These are phyloP conservation scores for Fusarium xyrophilum DNA, from an alignment of 2,329 filamentous ascomycete species.

Conservation along the genomic window DNA sequence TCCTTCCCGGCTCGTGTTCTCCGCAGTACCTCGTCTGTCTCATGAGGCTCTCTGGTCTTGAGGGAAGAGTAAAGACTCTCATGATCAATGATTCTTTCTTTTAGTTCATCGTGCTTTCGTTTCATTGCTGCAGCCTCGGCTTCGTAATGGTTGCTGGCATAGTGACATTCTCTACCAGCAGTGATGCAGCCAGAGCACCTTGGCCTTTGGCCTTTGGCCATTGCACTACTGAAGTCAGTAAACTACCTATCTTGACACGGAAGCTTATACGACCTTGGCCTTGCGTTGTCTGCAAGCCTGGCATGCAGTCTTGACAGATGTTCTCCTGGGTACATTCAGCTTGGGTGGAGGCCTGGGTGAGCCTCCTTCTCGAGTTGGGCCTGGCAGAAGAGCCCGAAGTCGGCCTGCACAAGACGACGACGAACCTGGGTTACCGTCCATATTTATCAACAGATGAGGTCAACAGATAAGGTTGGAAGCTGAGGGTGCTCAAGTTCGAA, in stretches of 20 bases:
- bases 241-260: neutral
- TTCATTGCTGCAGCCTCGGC: constrained; percentile 11
- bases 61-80: constrained; percentile 17
- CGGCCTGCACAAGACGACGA: neutral
- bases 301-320: constrained; percentile 22
- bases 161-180: constrained; percentile 16
- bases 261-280: constrained; percentile 8
- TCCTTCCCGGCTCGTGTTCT: constrained; percentile 21
- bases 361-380: neutral
- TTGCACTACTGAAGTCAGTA: constrained; percentile 17
- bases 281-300: constrained; percentile 28
- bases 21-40: constrained; percentile 21
- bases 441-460: neutral
- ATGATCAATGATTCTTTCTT: neutral
- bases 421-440: constrained; percentile 2
- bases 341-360: neutral
- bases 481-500: neutral
- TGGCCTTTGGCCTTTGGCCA: constrained; percentile 22
- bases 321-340: constrained; percentile 19
- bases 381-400: constrained; percentile 10
- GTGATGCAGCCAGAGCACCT: constrained; percentile 14
- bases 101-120: constrained; percentile 17
- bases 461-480: too few relatives aligned
- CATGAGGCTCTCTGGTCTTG: constrained; percentile 2
- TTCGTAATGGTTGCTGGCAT: constrained; percentile 10